Evolutionary conservation across 352 stramenopile genomes (phyloP), one percentile per base, ranked within the genome.

Genomic region (Pythium vanterpoolii): DNA sequence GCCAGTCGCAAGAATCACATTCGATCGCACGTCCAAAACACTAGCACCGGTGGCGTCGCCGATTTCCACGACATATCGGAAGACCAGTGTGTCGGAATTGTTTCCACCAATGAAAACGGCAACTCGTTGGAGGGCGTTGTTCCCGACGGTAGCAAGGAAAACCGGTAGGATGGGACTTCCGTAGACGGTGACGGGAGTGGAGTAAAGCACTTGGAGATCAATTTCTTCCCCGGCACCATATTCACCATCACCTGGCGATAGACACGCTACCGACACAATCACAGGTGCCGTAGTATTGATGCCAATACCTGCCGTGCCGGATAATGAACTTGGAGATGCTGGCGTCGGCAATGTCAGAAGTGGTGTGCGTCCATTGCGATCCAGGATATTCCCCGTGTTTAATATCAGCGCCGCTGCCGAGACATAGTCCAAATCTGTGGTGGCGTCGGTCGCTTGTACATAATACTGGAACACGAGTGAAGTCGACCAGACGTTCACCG

Each of bases 211-310:
- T 5, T 60, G 64, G 18, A 95, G 31, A 16, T 71, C 64, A 24
- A 95, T 80, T 2, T 75, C 59, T 61, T 95, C 82, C 1, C 84
- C 80, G 7, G 62, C 65, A 13, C 86, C 86, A 24, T 83, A 95
- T 27, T 91, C 80, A 5, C 84, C 86, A 43, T 89, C 61, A 1
- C 83, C 83, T 27, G 84, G 79, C 0, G 56, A 66, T 3, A 47
- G 27, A 42, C 73, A 89, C 1, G 54, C 73, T 8, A 95, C 72
- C 1, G 74, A 81, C 2, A 64, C 61, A 40, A 95, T 86, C 1
- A 61, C 38, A n/a, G 86, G 86, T 0, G 79, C 56, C 4, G 80
- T 88, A 14, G 84, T 90, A 40, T 94, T 73, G 40, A 95, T 89
- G 3, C 77, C 58, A 4, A 94, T 71, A 34, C 54, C 68, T 38